Base-by-base conservation (phyloP, 768 basidiomycete genomes). In the Austroboletus eburneus region DNA sequence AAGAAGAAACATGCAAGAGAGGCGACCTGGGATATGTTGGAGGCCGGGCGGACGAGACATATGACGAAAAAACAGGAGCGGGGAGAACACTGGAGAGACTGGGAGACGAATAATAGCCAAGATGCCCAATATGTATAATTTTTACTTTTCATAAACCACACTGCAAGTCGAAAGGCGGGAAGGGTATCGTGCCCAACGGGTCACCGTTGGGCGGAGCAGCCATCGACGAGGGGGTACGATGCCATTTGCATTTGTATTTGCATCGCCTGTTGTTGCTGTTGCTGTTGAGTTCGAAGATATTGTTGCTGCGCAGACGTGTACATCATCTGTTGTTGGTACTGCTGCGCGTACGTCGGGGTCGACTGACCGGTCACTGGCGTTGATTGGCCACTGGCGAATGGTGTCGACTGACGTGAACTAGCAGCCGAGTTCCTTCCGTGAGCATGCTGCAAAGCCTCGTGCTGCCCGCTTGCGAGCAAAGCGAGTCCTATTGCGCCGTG, bases 401-500 rank as follows among this genome's bases (percentile, higher is more conserved):
- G 64, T 0, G 64, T 66, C 17, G 64, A 66, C 40, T 66, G 65
- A 23, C 65, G 59, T 23, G 65, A 67, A 43, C 59, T 66, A 1
- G 66, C 41, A 37, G 64, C 61, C 33, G 62, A 64, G 3, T 23
- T 55, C 48, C 58, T 66, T 35, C 63, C 63, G 33, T 68, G 64
- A 0, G 57, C 23, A 25, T 72, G 62, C 45, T 66, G 68, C 20
- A 80, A 49, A 51, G 77, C 79, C 47, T 78, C 77, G 57, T 81
- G 87, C 54, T 81, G 72, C 3, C 88, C 87, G 43, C 78, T 79
- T 4, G 90, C 89, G 36, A 97, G 76, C 57, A 96, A 70, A 36
- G 83, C 80, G 0, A 97, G 73, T 5, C 96, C 96, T 34, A 91
- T 76, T 6, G 87, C 85, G 4, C 95, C 95, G 66, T 98, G 96